These are phyloP conservation scores for Lagenidium giganteum DNA, from an alignment of 352 stramenopile species.

Conservation along the genomic window DNA sequence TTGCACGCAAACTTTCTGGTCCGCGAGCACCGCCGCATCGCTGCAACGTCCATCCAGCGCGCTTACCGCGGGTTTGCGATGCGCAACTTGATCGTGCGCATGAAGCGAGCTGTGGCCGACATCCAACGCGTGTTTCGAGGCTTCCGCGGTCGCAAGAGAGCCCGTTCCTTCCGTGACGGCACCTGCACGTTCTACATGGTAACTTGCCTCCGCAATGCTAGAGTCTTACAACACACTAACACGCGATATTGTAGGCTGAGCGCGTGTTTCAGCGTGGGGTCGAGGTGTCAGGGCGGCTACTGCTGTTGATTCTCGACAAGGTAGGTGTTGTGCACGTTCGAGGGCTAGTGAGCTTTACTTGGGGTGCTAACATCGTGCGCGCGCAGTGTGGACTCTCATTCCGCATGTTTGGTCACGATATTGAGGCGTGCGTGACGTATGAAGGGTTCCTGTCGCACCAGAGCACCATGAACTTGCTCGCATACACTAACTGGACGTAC, in stretches of 20 bases:
- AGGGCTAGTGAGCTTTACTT: background rate
- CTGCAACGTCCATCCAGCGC: conserved; percentile 43
- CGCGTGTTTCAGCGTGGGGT: conserved; percentile 57
- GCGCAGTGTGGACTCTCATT: conserved; percentile 61
- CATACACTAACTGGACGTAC: conserved; percentile 56
- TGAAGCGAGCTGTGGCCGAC: conserved; percentile 20
- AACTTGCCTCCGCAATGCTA: too few species aligned
- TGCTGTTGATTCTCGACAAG: conserved; percentile 65
- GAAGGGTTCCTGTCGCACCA: conserved; percentile 51
- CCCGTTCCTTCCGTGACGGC: conserved; percentile 53
- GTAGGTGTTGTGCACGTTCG: conserved; percentile 10
- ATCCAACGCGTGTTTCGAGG: conserved; percentile 61
- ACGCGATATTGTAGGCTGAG: conserved; percentile 26
- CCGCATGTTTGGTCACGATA: conserved; percentile 50
- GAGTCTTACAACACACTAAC: too few species aligned
- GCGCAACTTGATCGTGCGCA: conserved; percentile 23
- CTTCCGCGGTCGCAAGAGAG: conserved; percentile 40
- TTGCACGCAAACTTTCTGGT: conserved; percentile 23
- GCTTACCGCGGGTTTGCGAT: conserved; percentile 45
- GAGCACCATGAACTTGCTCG: conserved; percentile 37
- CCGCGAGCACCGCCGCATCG: conserved; percentile 39
- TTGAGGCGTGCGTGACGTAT: conserved; percentile 36
- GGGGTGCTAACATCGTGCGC: background rate
- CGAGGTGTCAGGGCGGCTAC: conserved; percentile 27
- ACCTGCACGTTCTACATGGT: conserved; percentile 69